Base-by-base conservation (phyloP, 2,329 filamentous ascomycete species). In the Nigrograna mackinnonii region DNA sequence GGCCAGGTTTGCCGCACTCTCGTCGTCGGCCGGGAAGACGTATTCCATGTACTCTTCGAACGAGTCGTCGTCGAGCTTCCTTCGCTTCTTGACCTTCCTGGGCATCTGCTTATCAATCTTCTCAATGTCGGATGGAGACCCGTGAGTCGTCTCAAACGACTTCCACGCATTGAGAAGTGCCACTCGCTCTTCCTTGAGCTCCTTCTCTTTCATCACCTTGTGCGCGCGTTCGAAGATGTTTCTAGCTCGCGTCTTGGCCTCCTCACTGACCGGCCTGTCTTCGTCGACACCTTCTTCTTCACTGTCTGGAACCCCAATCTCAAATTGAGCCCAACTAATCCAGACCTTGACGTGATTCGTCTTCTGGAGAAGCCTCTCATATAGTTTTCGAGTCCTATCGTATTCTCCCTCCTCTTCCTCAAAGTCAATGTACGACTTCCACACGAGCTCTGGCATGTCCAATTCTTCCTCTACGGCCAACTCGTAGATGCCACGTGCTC, bases 271-370 rank as follows among this genome's bases (percentile, higher is more conserved):
- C 2, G 78, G 74, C 31, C 70, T 70, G 43, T 79, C 80, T 34
- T 80, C 79, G 71, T 85, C 72, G 9, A 75, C 72, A 4, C 71
- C 73, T 9, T 78, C 84, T 31, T 86, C 82, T 39, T 83, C 82
- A 16, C 81, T 77, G 43, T 95, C 91, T 33, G 91, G 90, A 0
- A 96, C 85, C 66, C 94, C 92, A 74, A 97, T 89, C 71, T 99
- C 94, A 63, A 99, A 97, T 68, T 95, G 89, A n/a, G 94, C 94
- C 72, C 92, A 99, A 68, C 89, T 92, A 69, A 94, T 95, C 94
- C 94, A 99, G 46, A 99, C 94, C 77, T 97, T 99, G 77, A 96
- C 91, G 64, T 99, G 94, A 62, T 94, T 86, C n/a, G 94, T 96
- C 83, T 95, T 96, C 60, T 89, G 79, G 32, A 99, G 79, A 11